Conservation (phyloP, 1,284 basidiomycete genomes). For the Boletus sp. region DNA sequence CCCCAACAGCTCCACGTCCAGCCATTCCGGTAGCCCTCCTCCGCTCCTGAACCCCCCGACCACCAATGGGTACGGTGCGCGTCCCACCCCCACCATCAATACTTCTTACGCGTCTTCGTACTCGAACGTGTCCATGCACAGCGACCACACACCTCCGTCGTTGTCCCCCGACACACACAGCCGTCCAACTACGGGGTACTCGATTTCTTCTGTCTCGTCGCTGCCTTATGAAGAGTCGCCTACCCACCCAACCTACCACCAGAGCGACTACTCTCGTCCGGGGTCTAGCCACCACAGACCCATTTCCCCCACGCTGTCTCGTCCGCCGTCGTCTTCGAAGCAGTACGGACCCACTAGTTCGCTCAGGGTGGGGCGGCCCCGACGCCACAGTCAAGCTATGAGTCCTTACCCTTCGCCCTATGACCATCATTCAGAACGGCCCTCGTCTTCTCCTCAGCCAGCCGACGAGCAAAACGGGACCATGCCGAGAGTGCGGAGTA, state of each 20-base stretch:
- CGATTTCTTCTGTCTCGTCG: constrained; percentile 72
- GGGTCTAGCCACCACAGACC: constrained; percentile 66
- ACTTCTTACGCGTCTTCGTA: constrained; percentile 66
- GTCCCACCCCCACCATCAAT: constrained; percentile 63
- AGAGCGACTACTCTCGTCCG: constrained; percentile 58
- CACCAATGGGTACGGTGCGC: constrained; percentile 51
- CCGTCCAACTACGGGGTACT: constrained; percentile 78
- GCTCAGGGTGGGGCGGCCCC: constrained; percentile 61
- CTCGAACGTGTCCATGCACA: constrained; percentile 60
- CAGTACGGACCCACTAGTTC: constrained; percentile 47
- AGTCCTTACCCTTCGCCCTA: constrained; percentile 79
- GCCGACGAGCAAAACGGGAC: constrained; percentile 49
- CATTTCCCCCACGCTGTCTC: constrained; percentile 53
- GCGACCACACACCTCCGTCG: constrained; percentile 64
- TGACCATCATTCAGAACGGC: constrained; percentile 60
- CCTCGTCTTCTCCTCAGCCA: constrained; percentile 70
- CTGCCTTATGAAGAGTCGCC: constrained; percentile 62
- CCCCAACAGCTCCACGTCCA: constrained; percentile 49
- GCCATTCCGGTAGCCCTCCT: constrained; percentile 69
- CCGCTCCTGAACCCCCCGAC: constrained; percentile 67
- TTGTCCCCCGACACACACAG: constrained; percentile 67
- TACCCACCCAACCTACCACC: constrained; percentile 48
- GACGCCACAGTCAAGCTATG: constrained; percentile 78
- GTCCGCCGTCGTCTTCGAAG: constrained; percentile 59
- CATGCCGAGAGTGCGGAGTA: constrained; percentile 69